Evolutionary conservation across 192 early-diverging fungal genomes (phyloP).

Genomic region (Podila clonocystis): DNA sequence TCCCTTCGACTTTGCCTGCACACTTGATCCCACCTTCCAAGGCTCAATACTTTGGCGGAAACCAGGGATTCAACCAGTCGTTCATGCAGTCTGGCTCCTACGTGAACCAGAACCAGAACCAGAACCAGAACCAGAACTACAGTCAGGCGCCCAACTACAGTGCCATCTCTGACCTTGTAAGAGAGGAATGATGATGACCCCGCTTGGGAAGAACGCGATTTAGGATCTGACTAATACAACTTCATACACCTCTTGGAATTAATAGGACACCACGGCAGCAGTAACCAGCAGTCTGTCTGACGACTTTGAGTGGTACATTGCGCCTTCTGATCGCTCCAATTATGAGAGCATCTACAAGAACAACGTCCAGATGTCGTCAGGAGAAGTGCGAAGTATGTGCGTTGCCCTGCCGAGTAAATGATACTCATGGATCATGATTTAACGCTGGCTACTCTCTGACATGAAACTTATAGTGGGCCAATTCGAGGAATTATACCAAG

Average conservation of each 20-base stretch:
- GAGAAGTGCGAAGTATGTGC: constrained; percentile 64
- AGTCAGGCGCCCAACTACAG: constrained; percentile 30
- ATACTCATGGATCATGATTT: neutral
- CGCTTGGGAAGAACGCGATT: no score
- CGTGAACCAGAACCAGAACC: constrained; percentile 17
- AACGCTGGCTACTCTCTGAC: neutral
- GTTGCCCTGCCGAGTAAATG: neutral
- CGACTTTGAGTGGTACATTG: constrained; percentile 75
- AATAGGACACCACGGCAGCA: constrained; percentile 27
- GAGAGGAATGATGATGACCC: neutral
- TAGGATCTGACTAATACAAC: no score
- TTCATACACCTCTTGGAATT: neutral
- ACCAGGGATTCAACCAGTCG: constrained; percentile 19
- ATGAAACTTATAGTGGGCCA: constrained; percentile 52
- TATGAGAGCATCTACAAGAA: constrained; percentile 68
- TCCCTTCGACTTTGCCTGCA: constrained; percentile 70
- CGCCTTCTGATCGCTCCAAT: constrained; percentile 61
- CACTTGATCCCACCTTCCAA: constrained; percentile 76
- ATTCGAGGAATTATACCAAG: constrained; percentile 66
- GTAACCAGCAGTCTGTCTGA: constrained; percentile 40
- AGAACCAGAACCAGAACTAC: constrained; percentile 15
- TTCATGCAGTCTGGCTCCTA: constrained; percentile 41
- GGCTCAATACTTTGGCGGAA: constrained; percentile 54
- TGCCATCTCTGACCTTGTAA: constrained; percentile 38
- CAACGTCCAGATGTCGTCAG: constrained; percentile 57